Conservation (phyloP, 1,284 basidiomycete genomes). For the Naganishia sp. region DNA sequence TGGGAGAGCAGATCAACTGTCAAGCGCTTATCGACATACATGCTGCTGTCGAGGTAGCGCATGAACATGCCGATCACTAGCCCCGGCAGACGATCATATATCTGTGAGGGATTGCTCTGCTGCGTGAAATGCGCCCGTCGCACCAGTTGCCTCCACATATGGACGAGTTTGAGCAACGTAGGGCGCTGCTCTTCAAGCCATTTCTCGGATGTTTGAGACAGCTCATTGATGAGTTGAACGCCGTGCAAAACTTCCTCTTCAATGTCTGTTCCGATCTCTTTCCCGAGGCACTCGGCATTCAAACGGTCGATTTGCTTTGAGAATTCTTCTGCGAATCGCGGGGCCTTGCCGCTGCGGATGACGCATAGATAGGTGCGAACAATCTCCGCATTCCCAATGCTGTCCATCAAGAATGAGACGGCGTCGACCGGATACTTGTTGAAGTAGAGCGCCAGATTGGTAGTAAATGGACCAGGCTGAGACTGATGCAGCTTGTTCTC, state of each 20-base stretch:
- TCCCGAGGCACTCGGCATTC: slow-evolving; percentile 61
- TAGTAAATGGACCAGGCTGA: slow-evolving; percentile 86
- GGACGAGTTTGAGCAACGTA: slow-evolving; percentile 68
- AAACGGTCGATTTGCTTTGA: slow-evolving; percentile 66
- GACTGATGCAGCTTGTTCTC: slow-evolving; percentile 90
- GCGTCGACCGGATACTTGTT: slow-evolving; percentile 87
- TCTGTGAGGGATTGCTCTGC: slow-evolving; percentile 54
- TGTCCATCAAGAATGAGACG: slow-evolving; percentile 78
- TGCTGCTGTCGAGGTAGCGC: slow-evolving; percentile 62
- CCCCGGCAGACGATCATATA: slow-evolving; percentile 66
- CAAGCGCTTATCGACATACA: slow-evolving; percentile 71
- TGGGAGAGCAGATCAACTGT: slow-evolving; percentile 89
- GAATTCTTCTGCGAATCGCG: slow-evolving; percentile 73
- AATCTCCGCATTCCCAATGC: slow-evolving; percentile 72
- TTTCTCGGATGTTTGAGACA: slow-evolving; percentile 65
- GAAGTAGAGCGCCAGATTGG: slow-evolving; percentile 86
- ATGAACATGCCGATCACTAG: slow-evolving; percentile 76
- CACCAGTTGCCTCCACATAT: slow-evolving; percentile 66
- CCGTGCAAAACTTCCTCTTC: slow-evolving; percentile 59
- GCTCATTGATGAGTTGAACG: slow-evolving; percentile 74
- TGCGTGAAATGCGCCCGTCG: slow-evolving; percentile 45
- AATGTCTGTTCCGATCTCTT: slow-evolving; percentile 45
- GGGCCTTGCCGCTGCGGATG: slow-evolving; percentile 72
- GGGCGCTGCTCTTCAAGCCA: slow-evolving; percentile 72
- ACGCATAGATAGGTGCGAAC: slow-evolving; percentile 79